Percentiles rank a stretch among this genome's conserved stretches.
phyloP scores from a whole-genome alignment of 2,329 filamentous ascomycete species.

The Thelonectria olida region DNA sequence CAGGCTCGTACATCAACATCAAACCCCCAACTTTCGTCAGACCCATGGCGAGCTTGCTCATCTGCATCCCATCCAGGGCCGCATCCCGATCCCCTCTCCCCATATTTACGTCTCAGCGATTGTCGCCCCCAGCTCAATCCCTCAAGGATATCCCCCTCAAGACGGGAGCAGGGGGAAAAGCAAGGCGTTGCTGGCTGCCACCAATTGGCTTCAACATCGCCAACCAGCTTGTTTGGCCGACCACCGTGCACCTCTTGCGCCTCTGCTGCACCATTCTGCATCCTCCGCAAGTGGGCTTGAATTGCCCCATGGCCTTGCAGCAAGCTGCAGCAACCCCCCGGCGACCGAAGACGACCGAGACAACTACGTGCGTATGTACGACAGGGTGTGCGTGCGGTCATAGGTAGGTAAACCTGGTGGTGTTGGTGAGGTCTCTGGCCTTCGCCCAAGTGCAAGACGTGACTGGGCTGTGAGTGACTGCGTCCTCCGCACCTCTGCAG shows the following conservation, averaged over 20 bases:
- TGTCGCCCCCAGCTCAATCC: slow-evolving; percentile 14
- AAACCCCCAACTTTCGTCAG: slow-evolving; percentile 5
- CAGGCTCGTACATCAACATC: slow-evolving; percentile 5
- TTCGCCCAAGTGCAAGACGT: not conserved
- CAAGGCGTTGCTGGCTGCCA: slow-evolving; percentile 8
- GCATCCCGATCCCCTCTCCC: not conserved
- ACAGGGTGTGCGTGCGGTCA: slow-evolving; percentile 6
- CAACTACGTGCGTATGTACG: slow-evolving; percentile 2
- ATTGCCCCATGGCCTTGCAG: slow-evolving; percentile 11
- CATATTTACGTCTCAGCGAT: slow-evolving; percentile 8
- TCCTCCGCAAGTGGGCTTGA: slow-evolving; percentile 10
- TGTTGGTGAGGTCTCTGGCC: not conserved
- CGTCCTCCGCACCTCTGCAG: slow-evolving; percentile 3
- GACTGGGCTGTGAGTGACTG: not conserved
- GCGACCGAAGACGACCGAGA: slow-evolving; percentile 18
- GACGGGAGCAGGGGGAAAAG: slow-evolving; percentile 10
- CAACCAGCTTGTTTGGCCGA: slow-evolving; percentile 13
- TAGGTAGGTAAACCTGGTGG: not conserved
- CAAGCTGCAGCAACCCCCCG: slow-evolving; percentile 18
- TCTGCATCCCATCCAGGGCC: slow-evolving; percentile 14
- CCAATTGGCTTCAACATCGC: slow-evolving; percentile 12
- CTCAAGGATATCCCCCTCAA: slow-evolving; percentile 9
- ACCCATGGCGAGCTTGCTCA: slow-evolving; percentile 1
- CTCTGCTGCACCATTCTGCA: slow-evolving; percentile 11
- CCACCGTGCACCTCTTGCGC: slow-evolving; percentile 20